Percentiles rank a stretch among this genome's conserved stretches.
Evolutionary conservation across 1,284 basidiomycete species (phyloP).

Genomic region (Caloboletus inedulis): DNA sequence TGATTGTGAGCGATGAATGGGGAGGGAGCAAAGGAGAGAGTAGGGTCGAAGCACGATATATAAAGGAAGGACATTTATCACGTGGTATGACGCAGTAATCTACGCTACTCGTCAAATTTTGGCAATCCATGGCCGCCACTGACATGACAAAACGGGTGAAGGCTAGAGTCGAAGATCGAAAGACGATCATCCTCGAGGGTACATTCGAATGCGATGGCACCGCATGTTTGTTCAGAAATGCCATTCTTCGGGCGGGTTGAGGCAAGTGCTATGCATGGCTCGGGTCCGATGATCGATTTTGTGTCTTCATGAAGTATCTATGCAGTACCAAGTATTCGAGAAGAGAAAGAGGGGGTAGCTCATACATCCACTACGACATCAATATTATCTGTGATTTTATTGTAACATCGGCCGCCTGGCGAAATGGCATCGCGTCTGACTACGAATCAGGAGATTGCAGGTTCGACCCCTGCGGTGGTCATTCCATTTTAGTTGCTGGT

Average conservation of each 20-base stretch:
- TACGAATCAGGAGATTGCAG: conserved; percentile 73
- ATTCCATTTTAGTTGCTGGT: neutral
- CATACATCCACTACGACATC: neutral
- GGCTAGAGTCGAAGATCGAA: neutral
- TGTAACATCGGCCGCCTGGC: conserved; percentile 47
- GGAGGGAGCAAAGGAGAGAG: neutral
- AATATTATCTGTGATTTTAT: neutral
- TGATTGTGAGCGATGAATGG: neutral
- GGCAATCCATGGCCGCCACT: neutral
- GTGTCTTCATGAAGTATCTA: neutral
- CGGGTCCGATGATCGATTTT: neutral
- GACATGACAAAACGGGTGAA: neutral
- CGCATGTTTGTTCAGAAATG: neutral
- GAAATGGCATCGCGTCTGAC: conserved; percentile 68
- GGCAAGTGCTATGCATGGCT: neutral
- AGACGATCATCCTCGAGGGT: neutral
- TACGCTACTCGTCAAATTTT: no score
- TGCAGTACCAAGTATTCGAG: no score
- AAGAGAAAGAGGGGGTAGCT: no score
- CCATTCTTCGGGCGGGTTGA: neutral
- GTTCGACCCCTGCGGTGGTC: conserved; percentile 44
- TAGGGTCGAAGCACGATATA: conserved; percentile 1
- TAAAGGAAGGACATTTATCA: conserved; percentile 10
- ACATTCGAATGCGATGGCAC: neutral
- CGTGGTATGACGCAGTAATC: conserved; percentile 13